Evolutionary conservation across 352 stramenopile species (phyloP), one percentile per base, ranked within the genome.

Genomic region (Phytophthora pluvialis): DNA sequence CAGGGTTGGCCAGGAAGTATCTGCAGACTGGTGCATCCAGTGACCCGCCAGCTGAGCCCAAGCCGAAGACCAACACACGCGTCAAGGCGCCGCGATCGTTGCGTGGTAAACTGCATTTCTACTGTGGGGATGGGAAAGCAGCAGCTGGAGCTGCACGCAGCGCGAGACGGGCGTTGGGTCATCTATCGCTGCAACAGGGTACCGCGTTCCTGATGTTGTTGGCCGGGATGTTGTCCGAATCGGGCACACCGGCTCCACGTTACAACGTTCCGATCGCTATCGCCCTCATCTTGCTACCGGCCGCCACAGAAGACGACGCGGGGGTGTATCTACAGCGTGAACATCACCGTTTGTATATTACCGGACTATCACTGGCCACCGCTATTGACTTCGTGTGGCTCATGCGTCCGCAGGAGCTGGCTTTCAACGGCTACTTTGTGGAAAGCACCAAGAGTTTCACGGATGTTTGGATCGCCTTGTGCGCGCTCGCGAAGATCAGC

Each of bases 191-290:
- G 9, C 83, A 88, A 31, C 81, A 90, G 52, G 61, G 75, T 35
- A 73, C 86, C 36, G 75, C 81, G 38, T 90, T 86, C 44, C 8
- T 80, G 28, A 68, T 90, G 31, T 45, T 90, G 15, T 18, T 93
- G 36, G 60, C 71, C n/a, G 80, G 78, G 1, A 75, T 94, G 51
- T 12, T 93, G 10, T 90, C 81, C 1, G 83, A 93, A 51, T 71
- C 72, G 16, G 72, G 80, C 11, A 89, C 83, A 1, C 86, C 83
- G 5, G 76, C 71, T 13, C 85, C 86, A 21, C 68, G 86, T 5
- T 88, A 92, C 75, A 94, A 94, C 60, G 77, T 87, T 6, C 80
- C 86, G 2, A 75, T 93, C 12, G 83, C 78, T 10, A 80, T 88
- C 26, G 44, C 61, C 28, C 51, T 90, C 18, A 81, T 92, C 39